Evolutionary conservation across 768 basidiomycete species (phyloP).

Genomic region (Rhodotorula toruloides): DNA sequence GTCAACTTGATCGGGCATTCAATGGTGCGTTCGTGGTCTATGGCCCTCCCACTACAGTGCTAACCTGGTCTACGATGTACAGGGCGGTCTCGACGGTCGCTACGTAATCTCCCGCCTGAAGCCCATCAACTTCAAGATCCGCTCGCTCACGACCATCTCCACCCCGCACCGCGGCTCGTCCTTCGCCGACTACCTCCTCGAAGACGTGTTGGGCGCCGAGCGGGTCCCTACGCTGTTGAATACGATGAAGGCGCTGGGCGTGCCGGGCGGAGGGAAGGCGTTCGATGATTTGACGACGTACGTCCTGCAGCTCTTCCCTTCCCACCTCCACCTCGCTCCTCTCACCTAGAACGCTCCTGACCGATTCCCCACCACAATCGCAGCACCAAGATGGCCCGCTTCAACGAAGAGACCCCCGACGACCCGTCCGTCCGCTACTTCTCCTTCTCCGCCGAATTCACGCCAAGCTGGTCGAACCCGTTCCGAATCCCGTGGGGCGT

Average conservation of each 20-base stretch:
- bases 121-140: constrained; percentile 66
- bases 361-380: too few species aligned
- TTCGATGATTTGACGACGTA: constrained; percentile 75
- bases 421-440: constrained; percentile 76
- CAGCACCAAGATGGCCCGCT: constrained; percentile 69
- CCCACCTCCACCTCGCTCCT: too few species aligned
- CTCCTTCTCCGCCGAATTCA: constrained; percentile 88
- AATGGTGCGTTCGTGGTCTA: constrained; percentile 54
- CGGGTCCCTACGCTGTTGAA: constrained; percentile 50
- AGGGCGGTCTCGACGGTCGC: constrained; percentile 89
- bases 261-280: constrained; percentile 89
- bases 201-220: constrained; percentile 47
- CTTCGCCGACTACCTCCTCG: constrained; percentile 85
- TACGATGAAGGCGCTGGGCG: constrained; percentile 66
- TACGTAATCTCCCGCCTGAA: constrained; percentile 78
- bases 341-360: too few species aligned
- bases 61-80: neutral
- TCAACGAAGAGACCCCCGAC: constrained; percentile 82
- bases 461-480: constrained; percentile 56
- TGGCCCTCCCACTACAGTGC: neutral
- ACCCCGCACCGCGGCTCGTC: constrained; percentile 90
- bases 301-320: neutral
- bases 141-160: constrained; percentile 87
- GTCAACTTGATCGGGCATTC: constrained; percentile 88
- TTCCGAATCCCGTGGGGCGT: constrained; percentile 39